Evolutionary conservation across 2,329 filamentous ascomycete species (phyloP).

Genomic region (Microascus cirrosus): DNA sequence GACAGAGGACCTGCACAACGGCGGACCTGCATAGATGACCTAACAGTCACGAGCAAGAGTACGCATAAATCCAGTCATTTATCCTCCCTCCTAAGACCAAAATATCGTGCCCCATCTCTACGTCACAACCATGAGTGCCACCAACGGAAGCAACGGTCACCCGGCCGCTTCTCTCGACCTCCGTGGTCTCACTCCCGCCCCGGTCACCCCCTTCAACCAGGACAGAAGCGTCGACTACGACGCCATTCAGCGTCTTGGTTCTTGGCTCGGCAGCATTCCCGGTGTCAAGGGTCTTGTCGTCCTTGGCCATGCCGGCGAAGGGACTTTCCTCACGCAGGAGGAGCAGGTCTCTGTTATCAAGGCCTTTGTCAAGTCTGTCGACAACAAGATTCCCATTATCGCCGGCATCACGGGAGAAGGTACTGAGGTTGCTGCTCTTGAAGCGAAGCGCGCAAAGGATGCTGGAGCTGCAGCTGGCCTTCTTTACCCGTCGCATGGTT

Average conservation of each 20-base stretch:
- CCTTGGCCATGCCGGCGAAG: constrained; percentile 41
- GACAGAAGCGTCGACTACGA: constrained; percentile 37
- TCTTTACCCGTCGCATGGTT: constrained; percentile 40
- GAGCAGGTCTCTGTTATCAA: constrained; percentile 38
- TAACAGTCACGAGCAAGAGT: background rate
- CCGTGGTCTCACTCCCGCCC: constrained; percentile 35
- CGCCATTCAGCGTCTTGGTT: constrained; percentile 39
- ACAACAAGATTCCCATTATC: constrained; percentile 37
- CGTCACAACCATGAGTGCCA: constrained; percentile 1
- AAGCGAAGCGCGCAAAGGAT: constrained; percentile 17
- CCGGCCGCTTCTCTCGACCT: constrained; percentile 25
- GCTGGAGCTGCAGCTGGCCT: constrained; percentile 38
- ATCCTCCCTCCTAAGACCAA: background rate
- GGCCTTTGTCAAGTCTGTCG: constrained; percentile 38
- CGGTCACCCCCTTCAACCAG: constrained; percentile 37
- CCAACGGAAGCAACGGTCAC: constrained; percentile 12
- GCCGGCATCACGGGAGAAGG: constrained; percentile 41
- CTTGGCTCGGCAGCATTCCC: constrained; percentile 38
- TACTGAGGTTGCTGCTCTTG: constrained; percentile 37
- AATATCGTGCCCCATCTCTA: background rate
- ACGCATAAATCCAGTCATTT: background rate
- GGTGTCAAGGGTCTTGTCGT: constrained; percentile 42
- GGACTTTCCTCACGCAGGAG: constrained; percentile 37
- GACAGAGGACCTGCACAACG: background rate
- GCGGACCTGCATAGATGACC: background rate